Evolutionary conservation across 2,329 filamentous ascomycete genomes (phyloP).

Genomic region (Diplodia intermedia): DNA sequence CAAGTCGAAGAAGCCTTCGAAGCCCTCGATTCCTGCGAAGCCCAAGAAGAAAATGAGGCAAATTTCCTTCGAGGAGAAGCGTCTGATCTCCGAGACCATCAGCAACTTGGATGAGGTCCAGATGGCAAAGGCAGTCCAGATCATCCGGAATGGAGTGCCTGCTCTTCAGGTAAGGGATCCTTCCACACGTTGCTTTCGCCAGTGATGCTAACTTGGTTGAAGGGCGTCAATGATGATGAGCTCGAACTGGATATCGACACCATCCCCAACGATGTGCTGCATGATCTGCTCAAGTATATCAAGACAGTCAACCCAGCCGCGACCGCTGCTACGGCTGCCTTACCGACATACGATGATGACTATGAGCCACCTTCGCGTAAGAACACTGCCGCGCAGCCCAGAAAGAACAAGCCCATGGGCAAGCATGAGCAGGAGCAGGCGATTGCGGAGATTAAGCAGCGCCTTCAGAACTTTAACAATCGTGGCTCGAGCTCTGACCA

Average conservation of each 20-base stretch:
- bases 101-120: constrained; percentile 79
- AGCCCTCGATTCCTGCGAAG: constrained; percentile 44
- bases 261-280: constrained; percentile 61
- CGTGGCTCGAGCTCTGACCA: constrained; percentile 55
- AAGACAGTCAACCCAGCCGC: constrained; percentile 42
- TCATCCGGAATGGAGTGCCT: constrained; percentile 85
- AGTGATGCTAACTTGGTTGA: background rate
- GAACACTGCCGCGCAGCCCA: constrained; percentile 60
- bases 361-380: constrained; percentile 54
- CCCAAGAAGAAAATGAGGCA: constrained; percentile 67
- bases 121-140: constrained; percentile 80
- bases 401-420: constrained; percentile 81
- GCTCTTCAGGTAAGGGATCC: constrained; percentile 65
- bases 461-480: constrained; percentile 54
- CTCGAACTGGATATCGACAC: constrained; percentile 71
- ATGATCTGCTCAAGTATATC: constrained; percentile 64
- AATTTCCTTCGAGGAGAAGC: constrained; percentile 82
- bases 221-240: constrained; percentile 62
- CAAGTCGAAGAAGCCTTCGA: constrained; percentile 40
- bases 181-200: background rate
- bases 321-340: constrained; percentile 40
- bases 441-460: constrained; percentile 68
- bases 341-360: constrained; percentile 55
- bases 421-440: constrained; percentile 73
- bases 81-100: constrained; percentile 86